Conservation (phyloP, 176 grass and related monocot genomes). For the Triticum urartu region DNA sequence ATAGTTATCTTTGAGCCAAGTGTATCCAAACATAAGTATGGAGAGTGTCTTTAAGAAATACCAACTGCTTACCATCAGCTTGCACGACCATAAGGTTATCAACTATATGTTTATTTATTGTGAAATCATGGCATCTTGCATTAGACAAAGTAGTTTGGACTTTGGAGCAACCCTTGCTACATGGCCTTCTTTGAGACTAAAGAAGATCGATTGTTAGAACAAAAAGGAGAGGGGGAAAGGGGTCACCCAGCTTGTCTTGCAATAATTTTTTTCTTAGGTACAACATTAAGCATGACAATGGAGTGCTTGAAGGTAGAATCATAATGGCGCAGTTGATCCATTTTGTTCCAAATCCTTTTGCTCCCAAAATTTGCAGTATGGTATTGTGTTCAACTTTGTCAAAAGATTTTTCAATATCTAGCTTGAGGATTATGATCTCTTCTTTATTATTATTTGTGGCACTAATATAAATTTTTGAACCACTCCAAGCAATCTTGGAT, state of each 20-base stretch:
- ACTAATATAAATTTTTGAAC: neutral
- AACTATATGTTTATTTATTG: neutral
- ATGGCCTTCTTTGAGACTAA: neutral
- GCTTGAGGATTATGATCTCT: neutral
- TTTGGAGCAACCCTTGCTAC: neutral
- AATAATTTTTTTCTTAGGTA: too few relatives aligned
- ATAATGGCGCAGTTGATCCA: too few relatives aligned
- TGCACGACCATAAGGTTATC: neutral
- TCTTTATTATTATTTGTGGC: neutral
- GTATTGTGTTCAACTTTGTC: neutral
- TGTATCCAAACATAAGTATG: neutral
- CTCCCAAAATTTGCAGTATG: neutral
- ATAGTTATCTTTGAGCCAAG: neutral
- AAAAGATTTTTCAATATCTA: neutral
- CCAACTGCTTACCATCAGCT: neutral
- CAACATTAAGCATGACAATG: too few relatives aligned
- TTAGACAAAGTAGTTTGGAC: neutral
- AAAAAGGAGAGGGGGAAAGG: too few relatives aligned
- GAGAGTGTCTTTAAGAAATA: neutral
- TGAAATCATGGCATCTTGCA: neutral
- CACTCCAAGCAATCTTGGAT: neutral
- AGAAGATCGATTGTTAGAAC: too few relatives aligned
- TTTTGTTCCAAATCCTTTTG: neutral
- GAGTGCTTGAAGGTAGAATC: too few relatives aligned
- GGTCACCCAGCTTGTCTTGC: too few relatives aligned